Conservation (phyloP, 2,329 filamentous ascomycete species). For the Calonectria multiphialidica region DNA sequence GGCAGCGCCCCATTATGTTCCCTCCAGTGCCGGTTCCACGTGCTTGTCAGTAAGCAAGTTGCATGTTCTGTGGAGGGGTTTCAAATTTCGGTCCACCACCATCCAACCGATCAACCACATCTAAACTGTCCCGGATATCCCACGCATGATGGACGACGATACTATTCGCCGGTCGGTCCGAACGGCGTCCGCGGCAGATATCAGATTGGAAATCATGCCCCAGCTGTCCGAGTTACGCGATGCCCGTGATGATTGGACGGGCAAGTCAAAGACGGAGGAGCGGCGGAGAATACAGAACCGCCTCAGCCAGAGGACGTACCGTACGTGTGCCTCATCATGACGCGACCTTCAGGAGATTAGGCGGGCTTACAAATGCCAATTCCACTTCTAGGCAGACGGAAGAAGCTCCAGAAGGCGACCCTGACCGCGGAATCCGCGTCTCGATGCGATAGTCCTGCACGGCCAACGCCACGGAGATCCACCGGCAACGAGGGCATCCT, state of each 20-base stretch:
- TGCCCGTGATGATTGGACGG: slow-evolving; percentile 26
- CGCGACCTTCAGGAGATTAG: neutral
- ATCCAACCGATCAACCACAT: neutral
- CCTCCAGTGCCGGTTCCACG: neutral
- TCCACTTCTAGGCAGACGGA: neutral
- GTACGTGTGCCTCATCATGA: slow-evolving; percentile 16
- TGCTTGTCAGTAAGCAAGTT: slow-evolving; percentile 12
- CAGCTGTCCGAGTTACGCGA: slow-evolving; percentile 12
- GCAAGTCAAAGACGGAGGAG: slow-evolving; percentile 12
- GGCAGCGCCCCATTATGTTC: neutral
- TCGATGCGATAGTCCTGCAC: too few species aligned
- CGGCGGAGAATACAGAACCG: slow-evolving; percentile 26
- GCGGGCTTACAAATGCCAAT: neutral
- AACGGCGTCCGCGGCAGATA: neutral
- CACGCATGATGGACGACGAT: neutral
- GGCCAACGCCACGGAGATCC: neutral
- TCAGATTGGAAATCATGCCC: slow-evolving; percentile 4
- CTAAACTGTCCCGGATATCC: neutral
- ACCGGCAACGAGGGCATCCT: neutral
- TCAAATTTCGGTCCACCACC: neutral
- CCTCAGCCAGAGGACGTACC: slow-evolving; percentile 24
- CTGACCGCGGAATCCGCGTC: neutral
- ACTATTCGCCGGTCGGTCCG: neutral
- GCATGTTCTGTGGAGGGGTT: slow-evolving; percentile 16
- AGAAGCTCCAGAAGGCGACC: slow-evolving; percentile 3